Evolutionary conservation across 164 flowering plant species (phyloP).

Genomic region (Magnolia changhungtana): DNA sequence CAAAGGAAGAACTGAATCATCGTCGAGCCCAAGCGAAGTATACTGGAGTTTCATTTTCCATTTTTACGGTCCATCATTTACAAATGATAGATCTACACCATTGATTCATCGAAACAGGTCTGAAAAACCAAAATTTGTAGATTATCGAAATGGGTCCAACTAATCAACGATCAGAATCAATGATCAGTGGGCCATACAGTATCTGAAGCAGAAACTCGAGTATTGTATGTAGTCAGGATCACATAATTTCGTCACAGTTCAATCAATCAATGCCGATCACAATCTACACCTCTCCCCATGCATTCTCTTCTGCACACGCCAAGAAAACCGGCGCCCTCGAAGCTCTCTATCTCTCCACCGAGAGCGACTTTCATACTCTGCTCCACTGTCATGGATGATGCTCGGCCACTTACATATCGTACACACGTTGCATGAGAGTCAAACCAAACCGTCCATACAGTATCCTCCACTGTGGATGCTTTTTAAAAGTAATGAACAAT

Average conservation of each 20-base stretch:
- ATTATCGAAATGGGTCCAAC: background rate
- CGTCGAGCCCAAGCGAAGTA: no score
- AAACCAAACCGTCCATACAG: no score
- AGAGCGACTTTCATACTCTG: no score
- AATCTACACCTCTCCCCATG: background rate
- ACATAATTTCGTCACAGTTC: background rate
- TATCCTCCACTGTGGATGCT: no score
- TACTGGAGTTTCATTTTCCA: background rate
- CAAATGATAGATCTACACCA: background rate
- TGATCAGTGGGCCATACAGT: background rate
- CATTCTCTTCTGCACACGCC: background rate
- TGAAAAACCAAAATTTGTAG: no score
- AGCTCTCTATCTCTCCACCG: background rate
- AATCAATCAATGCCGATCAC: background rate
- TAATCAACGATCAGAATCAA: background rate
- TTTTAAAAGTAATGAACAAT: no score
- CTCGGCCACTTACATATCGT: no score
- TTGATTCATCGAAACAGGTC: background rate
- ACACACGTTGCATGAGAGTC: no score
- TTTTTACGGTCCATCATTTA: background rate
- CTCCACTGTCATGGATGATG: no score
- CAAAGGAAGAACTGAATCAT: no score
- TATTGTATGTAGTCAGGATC: background rate
- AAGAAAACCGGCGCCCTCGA: background rate
- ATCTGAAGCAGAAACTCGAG: background rate